Evolutionary conservation across 2,329 filamentous ascomycete genomes (phyloP), one percentile per base, ranked within the genome.

Genomic region (Arthrocladium fulminans): DNA sequence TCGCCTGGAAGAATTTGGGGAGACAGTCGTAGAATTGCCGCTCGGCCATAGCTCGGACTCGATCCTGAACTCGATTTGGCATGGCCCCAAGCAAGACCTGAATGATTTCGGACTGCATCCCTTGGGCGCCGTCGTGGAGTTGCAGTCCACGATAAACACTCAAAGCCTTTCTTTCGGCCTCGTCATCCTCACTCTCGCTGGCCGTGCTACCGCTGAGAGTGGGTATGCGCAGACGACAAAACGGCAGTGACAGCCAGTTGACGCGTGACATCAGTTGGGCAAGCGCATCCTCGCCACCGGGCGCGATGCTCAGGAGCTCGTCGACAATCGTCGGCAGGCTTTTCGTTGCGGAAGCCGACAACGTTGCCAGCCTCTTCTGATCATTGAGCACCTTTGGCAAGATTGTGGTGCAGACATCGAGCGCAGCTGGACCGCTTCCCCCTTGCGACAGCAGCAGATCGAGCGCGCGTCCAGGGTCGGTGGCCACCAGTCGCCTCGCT

Each of bases 31-130:
- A 68, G 60, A 55, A 72, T 62, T 47, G 63, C 59, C 48, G 61
- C 64, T 60, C 71, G 63, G 22, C 67, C 65, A 54, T 64, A 60
- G 60, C 68, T 64, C 45, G 67, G 61, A 52, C 68, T 63, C 61
- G 69, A 45, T 39, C 41, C 13, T 45, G 41, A 59, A 59, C 41
- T 44, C 52, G 53, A 15, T 41, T 2, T 0, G 47, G 50, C n/a
- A 53, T 42, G 22, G n/a, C 44, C 6, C 48, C 24, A 4, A 52
- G 45, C 44, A 51, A 27, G 10, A 47, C 24, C 42, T 48, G 45
- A 17, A 32, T 15, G 15, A 42, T 41, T 20, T 22, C 45, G 20
- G 37, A 17, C 5, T 38, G 19, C 22, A 47, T 25, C n/a, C 19
- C n/a, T n/a, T 47, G 20, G 10, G 13, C 44, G 15, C 34, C 34